These are phyloP conservation scores for Cryomyces minteri DNA, from an alignment of 495 filamentous ascomycete species.

Conservation along the genomic window DNA sequence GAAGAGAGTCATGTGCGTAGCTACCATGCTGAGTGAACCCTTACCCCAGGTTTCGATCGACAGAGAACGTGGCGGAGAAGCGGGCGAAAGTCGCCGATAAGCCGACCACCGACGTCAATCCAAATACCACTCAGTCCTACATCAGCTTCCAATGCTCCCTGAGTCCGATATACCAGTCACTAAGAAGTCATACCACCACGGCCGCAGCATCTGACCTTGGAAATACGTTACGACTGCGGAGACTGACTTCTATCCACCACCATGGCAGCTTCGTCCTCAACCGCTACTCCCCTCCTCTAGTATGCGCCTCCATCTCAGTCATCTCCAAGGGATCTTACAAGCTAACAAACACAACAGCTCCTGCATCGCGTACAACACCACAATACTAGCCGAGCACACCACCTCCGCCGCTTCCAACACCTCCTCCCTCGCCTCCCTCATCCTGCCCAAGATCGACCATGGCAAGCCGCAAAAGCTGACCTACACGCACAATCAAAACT, in stretches of 20 bases:
- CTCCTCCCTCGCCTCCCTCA: slow-evolving; percentile 72
- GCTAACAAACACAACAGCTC: slow-evolving; percentile 39
- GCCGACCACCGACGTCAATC: too few species aligned
- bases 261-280: slow-evolving; percentile 12
- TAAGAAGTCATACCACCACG: too few species aligned
- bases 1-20: too few species aligned
- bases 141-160: too few species aligned
- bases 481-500: slow-evolving; percentile 76
- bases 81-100: too few species aligned
- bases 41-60: too few species aligned
- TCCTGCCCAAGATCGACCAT: slow-evolving; percentile 90
- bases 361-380: slow-evolving; percentile 78
- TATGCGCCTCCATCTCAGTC: neutral
- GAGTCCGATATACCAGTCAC: too few species aligned
- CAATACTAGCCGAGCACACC: slow-evolving; percentile 84
- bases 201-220: too few species aligned
- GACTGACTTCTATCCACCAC: neutral
- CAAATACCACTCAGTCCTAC: too few species aligned
- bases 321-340: neutral
- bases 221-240: too few species aligned
- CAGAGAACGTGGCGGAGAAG: too few species aligned
- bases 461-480: slow-evolving; percentile 69
- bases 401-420: slow-evolving; percentile 56
- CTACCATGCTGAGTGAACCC: too few species aligned
- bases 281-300: slow-evolving; percentile 13